Percentiles rank a stretch among this genome's conserved stretches.
Conservation (phyloP, 1,139 yeast species). For the Wickerhamiella infanticola region DNA sequence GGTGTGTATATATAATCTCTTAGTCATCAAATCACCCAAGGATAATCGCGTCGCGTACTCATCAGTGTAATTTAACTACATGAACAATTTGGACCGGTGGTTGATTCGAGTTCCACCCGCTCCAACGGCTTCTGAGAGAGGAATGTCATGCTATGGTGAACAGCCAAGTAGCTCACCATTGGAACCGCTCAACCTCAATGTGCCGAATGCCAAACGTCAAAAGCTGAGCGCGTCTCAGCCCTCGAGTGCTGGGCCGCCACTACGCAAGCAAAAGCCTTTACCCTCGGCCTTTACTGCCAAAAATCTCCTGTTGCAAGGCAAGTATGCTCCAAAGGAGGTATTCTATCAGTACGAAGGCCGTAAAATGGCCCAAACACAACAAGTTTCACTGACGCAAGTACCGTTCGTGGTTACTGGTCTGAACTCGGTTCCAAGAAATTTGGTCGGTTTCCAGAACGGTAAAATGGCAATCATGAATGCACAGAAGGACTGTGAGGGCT, state of each 20-base stretch:
- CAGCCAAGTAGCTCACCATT: not conserved
- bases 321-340: not conserved
- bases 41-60: not conserved
- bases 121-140: not conserved
- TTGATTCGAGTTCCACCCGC: not conserved
- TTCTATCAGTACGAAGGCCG: not conserved
- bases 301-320: not conserved
- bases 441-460: slow-evolving; percentile 1
- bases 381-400: not conserved
- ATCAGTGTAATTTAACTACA: not conserved
- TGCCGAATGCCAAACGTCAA: not conserved
- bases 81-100: slow-evolving; percentile 1
- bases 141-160: not conserved
- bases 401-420: not conserved
- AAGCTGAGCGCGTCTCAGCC: not conserved
- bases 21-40: no score
- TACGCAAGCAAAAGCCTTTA: not conserved
- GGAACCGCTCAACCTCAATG: not conserved
- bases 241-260: not conserved
- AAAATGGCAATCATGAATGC: not conserved
- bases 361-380: not conserved
- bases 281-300: not conserved
- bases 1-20: no score
- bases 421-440: not conserved
- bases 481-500: not conserved